A percentile compares a stretch with the other conserved stretches of the same genome.
Evolutionary conservation across 1,284 basidiomycete species (phyloP).

Genomic region (Leccinum holopus): DNA sequence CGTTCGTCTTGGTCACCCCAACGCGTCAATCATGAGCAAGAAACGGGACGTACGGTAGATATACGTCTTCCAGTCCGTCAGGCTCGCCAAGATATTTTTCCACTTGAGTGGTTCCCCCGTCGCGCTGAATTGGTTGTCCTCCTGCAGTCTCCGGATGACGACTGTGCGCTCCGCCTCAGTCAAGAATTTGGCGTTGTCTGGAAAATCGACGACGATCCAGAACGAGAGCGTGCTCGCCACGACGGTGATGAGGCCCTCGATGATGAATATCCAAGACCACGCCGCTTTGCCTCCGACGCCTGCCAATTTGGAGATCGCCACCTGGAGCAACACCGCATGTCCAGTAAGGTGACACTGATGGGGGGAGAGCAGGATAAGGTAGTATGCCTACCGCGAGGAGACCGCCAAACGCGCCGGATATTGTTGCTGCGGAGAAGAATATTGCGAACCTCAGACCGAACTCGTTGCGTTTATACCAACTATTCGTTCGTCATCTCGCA

Average conservation of each 20-base stretch:
- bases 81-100: no score
- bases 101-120: no score
- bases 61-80: no score
- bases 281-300: conserved; percentile 63
- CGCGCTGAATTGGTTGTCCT: conserved; percentile 43
- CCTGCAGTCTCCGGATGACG: conserved; percentile 63
- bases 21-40: neutral
- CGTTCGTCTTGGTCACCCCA: neutral
- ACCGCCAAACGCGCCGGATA: conserved; percentile 71
- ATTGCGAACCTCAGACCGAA: conserved; percentile 65
- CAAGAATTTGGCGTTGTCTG: conserved; percentile 76
- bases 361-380: neutral
- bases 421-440: conserved; percentile 74
- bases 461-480: conserved; percentile 71
- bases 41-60: no score
- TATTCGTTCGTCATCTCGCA: conserved; percentile 17
- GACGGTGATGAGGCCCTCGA: conserved; percentile 66
- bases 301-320: conserved; percentile 66
- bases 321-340: conserved; percentile 36
- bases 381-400: conserved; percentile 54
- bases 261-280: conserved; percentile 75
- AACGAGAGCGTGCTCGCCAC: conserved; percentile 64
- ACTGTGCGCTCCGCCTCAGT: conserved; percentile 66
- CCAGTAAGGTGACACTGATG: neutral
- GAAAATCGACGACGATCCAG: conserved; percentile 81